Percentiles rank a stretch among this genome's conserved stretches.
These are phyloP conservation scores for Tilletia walkeri DNA, from an alignment of 1,284 basidiomycete species.

Conservation along the genomic window DNA sequence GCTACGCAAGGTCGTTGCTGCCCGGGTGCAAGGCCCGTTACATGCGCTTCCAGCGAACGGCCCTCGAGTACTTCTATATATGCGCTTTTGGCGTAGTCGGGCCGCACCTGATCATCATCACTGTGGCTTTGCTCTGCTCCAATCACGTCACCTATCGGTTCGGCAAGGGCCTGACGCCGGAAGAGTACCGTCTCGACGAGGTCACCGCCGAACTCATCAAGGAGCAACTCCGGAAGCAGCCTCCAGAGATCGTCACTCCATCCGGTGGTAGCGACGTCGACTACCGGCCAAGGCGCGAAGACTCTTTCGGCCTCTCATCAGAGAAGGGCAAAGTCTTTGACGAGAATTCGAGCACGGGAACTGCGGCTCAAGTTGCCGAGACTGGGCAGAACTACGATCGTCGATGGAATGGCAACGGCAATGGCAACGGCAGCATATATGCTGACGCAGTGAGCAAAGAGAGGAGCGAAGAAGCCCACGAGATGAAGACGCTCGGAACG, in stretches of 20 bases:
- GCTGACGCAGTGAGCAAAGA: no score
- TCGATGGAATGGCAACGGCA: no score
- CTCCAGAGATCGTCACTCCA: background rate
- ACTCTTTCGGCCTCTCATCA: background rate
- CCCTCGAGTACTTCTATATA: constrained; percentile 64
- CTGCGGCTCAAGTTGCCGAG: no score
- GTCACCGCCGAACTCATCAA: constrained; percentile 15
- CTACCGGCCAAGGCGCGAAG: background rate
- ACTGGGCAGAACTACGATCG: no score
- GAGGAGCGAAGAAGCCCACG: no score
- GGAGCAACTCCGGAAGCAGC: background rate
- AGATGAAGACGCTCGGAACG: no score
- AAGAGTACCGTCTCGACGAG: constrained; percentile 66
- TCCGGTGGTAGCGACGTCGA: background rate
- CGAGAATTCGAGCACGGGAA: no score
- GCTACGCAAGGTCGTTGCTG: constrained; percentile 66
- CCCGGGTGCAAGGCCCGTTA: constrained; percentile 71
- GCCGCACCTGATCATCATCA: constrained; percentile 67
- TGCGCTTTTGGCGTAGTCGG: constrained; percentile 68
- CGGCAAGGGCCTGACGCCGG: constrained; percentile 74
- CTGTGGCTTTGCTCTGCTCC: constrained; percentile 66
- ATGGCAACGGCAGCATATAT: no score
- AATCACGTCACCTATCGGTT: constrained; percentile 74
- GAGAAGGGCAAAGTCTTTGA: constrained; percentile 1
- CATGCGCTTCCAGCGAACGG: constrained; percentile 64